Evolutionary conservation across 2,329 filamentous ascomycete genomes (phyloP), one percentile per base, ranked within the genome.

Genomic region (Paracamarosporium sp.): DNA sequence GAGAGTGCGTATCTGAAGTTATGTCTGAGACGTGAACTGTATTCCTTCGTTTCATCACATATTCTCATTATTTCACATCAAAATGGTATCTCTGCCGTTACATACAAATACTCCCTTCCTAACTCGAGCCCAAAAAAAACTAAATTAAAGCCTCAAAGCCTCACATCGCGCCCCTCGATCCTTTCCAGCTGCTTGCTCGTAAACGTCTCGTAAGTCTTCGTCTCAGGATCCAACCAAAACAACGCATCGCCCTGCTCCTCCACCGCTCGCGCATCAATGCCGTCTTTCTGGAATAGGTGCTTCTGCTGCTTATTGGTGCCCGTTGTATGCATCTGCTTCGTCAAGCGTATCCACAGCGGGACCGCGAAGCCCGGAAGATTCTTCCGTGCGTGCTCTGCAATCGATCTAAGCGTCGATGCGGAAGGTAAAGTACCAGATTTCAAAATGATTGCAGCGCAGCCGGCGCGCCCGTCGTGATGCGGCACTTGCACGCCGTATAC

Each of bases 291-390:
- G 30, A 82, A 63, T 2, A 67, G 61, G 17, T 74, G 71, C 56
- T 82, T 82, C 65, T 80, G 79, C 44, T 80, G 66, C 67, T 82
- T 82, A 65, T 80, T 78, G 28, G 79, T 81, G 1, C 76, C 79
- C n/a, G 80, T 82, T 17, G 76, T 78, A 31, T 78, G 76, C 57
- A 81, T 72, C 38, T 72, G 62, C 50, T 58, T 67, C 0, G 74
- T 78, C 0, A 81, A 56, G 5, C 80, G 59, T 1, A 82, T 17
- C 65, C 81, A 82, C 0, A 81, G 56, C 1, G 80, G 80, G 9
- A 79, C 74, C 1, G 80, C 80, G 59, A 80, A 82, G 1, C 70
- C 62, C 1, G 80, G 80, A 1, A 82, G 64, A 8, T 65, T 66
- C 8, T 66, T 70, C 7, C 70, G 66, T 1, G 76, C 72, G 61